Evolutionary conservation across 192 early-diverging fungal species (phyloP).

Genomic region (Linnemannia schmuckeri): DNA sequence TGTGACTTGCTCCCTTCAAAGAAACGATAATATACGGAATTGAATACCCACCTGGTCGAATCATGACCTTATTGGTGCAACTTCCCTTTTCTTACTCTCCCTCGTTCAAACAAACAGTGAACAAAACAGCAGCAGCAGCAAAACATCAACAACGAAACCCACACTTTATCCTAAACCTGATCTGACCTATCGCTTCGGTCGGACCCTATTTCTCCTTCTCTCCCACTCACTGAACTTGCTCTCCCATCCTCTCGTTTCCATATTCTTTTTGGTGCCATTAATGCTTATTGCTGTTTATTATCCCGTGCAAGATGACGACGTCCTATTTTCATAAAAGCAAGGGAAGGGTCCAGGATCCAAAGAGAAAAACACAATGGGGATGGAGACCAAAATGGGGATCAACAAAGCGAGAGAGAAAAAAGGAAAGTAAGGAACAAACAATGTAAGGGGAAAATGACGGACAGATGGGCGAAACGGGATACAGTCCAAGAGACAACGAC

Average conservation of each 20-base stretch:
- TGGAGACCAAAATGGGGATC: background rate
- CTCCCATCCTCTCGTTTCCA: background rate
- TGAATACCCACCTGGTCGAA: background rate
- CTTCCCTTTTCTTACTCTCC: background rate
- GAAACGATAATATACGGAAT: background rate
- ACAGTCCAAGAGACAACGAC: no score
- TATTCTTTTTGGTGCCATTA: background rate
- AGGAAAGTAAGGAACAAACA: background rate
- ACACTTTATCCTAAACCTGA: background rate
- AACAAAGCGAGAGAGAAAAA: background rate
- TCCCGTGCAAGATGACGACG: no score
- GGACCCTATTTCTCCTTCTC: constrained; percentile 8
- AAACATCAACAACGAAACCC: background rate
- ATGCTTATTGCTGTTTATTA: no score
- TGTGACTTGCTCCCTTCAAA: background rate
- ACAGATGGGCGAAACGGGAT: background rate
- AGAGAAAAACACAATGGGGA: background rate
- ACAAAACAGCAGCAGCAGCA: no score
- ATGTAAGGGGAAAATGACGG: background rate
- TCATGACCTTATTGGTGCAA: background rate
- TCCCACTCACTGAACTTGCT: background rate
- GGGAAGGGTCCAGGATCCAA: background rate
- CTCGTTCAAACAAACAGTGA: background rate
- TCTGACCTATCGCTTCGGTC: background rate
- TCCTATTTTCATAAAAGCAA: no score